These are phyloP conservation scores for Polychytrium aggregatum DNA, from an alignment of 192 early-diverging fungal genomes.

Conservation along the genomic window DNA sequence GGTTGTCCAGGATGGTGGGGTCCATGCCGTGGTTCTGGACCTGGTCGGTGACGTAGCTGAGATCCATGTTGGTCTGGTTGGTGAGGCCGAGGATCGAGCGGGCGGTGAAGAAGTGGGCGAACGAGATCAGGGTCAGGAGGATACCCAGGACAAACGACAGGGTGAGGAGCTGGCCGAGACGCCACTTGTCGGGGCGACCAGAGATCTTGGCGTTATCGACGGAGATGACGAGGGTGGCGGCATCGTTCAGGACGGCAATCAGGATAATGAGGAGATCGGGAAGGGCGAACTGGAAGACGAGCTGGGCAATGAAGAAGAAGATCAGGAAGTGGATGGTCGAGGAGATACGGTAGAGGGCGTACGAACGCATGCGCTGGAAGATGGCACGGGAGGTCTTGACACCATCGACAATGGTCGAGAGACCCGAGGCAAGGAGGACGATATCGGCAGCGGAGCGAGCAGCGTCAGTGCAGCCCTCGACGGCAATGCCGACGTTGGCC, in stretches of 20 bases:
- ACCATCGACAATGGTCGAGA: constrained; percentile 88
- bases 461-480: constrained; percentile 93
- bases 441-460: constrained; percentile 95
- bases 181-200: constrained; percentile 76
- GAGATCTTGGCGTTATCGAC: constrained; percentile 76
- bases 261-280: constrained; percentile 79
- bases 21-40: constrained; percentile 9
- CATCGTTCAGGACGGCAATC: constrained; percentile 84
- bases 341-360: constrained; percentile 89
- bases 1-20: not conserved
- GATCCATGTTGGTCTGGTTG: constrained; percentile 52
- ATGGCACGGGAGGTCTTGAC: constrained; percentile 84
- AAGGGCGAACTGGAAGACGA: constrained; percentile 73
- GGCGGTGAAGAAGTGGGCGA: constrained; percentile 68
- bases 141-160: constrained; percentile 75
- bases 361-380: constrained; percentile 93
- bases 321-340: constrained; percentile 92
- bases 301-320: constrained; percentile 79
- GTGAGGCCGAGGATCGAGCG: constrained; percentile 49
- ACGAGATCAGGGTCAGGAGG: constrained; percentile 46
- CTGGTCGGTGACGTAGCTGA: constrained; percentile 30
- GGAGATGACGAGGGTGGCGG: constrained; percentile 86
- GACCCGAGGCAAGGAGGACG: constrained; percentile 79
- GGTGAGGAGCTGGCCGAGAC: constrained; percentile 74
- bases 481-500: constrained; percentile 96